Percentiles rank a stretch among this genome's conserved stretches.
phyloP scores from a whole-genome alignment of 2,329 filamentous ascomycete species.

The Macrophomina phaseolina region DNA sequence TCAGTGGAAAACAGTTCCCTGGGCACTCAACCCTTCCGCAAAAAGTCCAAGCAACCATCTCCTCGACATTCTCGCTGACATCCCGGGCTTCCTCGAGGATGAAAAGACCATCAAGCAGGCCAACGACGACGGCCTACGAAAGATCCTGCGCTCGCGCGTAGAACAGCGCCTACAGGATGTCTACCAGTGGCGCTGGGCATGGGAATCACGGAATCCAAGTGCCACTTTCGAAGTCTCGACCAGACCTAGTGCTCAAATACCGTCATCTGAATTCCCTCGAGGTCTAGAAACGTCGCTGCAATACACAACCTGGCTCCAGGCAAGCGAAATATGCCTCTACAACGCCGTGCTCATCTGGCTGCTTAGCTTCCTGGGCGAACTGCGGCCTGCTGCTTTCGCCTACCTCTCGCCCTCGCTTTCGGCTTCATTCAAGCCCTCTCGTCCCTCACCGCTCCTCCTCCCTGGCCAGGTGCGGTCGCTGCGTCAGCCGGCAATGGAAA shows the following conservation, averaged over 20 bases:
- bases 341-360: slow-evolving; percentile 30
- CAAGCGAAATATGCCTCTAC: slow-evolving; percentile 30
- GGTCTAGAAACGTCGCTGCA: slow-evolving; percentile 25
- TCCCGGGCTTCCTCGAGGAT: slow-evolving; percentile 28
- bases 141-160: slow-evolving; percentile 16
- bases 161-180: slow-evolving; percentile 24
- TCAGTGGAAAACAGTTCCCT: slow-evolving; percentile 29
- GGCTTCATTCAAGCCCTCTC: neutral
- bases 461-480: slow-evolving; percentile 26
- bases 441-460: slow-evolving; percentile 20
- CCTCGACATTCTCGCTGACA: slow-evolving; percentile 28
- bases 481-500: slow-evolving; percentile 30
- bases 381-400: slow-evolving; percentile 11
- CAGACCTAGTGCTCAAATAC: neutral
- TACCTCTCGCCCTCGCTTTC: neutral
- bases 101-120: slow-evolving; percentile 19
- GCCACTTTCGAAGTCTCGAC: slow-evolving; percentile 24
- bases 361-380: slow-evolving; percentile 22
- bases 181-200: slow-evolving; percentile 30
- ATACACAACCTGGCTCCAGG: slow-evolving; percentile 25
- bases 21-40: slow-evolving; percentile 22
- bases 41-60: slow-evolving; percentile 26
- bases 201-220: slow-evolving; percentile 27
- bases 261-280: neutral
- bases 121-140: neutral